phyloP scores from a whole-genome alignment of 257 asterid genomes.

The Solanum clarkiae region DNA sequence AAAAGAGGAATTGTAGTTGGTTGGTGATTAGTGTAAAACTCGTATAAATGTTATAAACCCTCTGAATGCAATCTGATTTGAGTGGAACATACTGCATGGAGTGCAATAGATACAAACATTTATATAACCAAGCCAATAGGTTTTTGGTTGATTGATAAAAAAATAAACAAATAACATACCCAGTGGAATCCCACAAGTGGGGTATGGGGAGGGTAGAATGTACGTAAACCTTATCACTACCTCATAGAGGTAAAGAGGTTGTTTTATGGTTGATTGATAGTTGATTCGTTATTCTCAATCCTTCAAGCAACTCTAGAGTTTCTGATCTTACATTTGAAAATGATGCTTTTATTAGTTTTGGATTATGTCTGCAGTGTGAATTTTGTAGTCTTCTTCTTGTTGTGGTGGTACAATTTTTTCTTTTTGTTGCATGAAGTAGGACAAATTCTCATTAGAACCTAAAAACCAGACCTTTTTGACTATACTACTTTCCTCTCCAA shows the following conservation, averaged over 20 bases:
- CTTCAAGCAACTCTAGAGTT: background rate
- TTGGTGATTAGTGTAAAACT: background rate
- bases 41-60: background rate
- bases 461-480: background rate
- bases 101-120: background rate
- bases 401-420: background rate
- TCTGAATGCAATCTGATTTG: background rate
- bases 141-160: background rate
- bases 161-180: too few relatives aligned
- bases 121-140: background rate
- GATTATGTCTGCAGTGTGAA: background rate
- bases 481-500: background rate
- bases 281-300: background rate
- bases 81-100: background rate
- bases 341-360: background rate
- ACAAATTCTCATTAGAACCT: background rate
- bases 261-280: background rate
- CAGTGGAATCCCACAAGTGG: too few relatives aligned
- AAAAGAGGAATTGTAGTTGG: background rate
- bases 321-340: background rate
- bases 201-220: too few relatives aligned
- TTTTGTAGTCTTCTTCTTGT: background rate
- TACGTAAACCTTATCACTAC: too few relatives aligned
- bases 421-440: background rate
- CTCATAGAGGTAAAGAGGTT: too few relatives aligned